phyloP scores from a whole-genome alignment of 1,139 yeast genomes.

The Sugiyamaella grinbergsii region DNA sequence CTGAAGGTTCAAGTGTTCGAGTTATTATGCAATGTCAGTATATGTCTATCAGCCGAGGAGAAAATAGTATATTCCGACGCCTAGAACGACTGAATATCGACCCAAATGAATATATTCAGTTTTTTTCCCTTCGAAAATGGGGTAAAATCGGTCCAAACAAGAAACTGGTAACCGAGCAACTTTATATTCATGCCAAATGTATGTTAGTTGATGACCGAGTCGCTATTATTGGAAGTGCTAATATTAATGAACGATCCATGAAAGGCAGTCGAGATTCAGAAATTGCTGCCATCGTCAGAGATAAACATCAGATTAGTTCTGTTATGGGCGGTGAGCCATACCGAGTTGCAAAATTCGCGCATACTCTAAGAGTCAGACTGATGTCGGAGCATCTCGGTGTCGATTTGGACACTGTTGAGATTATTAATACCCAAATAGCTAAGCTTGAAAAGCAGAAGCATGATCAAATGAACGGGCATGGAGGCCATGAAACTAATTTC shows the following conservation, averaged over 20 bases:
- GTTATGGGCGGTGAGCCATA: slow-evolving; percentile 82
- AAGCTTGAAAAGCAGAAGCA: no score
- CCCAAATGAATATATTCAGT: slow-evolving; percentile 89
- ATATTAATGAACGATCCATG: slow-evolving; percentile 94
- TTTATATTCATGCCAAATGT: slow-evolving; percentile 90
- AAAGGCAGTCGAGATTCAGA: slow-evolving; percentile 93
- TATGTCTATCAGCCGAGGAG: slow-evolving; percentile 89
- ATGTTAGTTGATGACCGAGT: slow-evolving; percentile 92
- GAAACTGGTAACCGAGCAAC: slow-evolving; percentile 80
- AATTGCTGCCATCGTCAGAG: slow-evolving; percentile 84
- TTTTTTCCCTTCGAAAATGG: slow-evolving; percentile 93
- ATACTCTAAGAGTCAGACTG: slow-evolving; percentile 80
- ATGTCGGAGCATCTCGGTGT: slow-evolving; percentile 98
- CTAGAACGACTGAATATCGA: slow-evolving; percentile 72
- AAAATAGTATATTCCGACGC: slow-evolving; percentile 84
- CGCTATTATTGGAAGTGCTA: slow-evolving; percentile 95
- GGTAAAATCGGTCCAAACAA: slow-evolving; percentile 82
- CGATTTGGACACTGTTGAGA: slow-evolving; percentile 82
- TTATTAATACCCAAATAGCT: slow-evolving; percentile 61
- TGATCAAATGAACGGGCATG: no score
- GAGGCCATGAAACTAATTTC: no score
- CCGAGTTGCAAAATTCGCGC: slow-evolving; percentile 84
- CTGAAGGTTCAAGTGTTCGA: slow-evolving; percentile 92
- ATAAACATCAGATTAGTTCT: slow-evolving; percentile 71
- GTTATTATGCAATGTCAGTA: slow-evolving; percentile 97